phyloP scores from a whole-genome alignment of 2,329 filamentous ascomycete genomes.

The Sporothrix variecibatus region DNA sequence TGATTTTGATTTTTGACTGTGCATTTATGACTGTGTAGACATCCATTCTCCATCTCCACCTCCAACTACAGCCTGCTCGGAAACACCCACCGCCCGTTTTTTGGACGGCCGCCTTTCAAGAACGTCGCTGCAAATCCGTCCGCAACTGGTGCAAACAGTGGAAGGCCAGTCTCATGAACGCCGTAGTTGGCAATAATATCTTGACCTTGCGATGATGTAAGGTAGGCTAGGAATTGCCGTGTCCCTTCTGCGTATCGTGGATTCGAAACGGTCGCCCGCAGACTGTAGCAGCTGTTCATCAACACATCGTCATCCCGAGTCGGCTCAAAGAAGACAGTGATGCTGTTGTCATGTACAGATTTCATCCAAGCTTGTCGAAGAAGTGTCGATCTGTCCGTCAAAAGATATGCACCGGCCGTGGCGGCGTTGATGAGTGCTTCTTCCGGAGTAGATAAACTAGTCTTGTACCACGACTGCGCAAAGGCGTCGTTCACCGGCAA shows the following conservation, averaged over 20 bases:
- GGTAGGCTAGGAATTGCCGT: neutral
- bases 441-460: neutral
- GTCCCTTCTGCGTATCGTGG: neutral
- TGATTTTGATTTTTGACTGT: too few relatives aligned
- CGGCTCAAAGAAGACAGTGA: neutral
- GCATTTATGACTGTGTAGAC: neutral
- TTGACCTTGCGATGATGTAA: neutral
- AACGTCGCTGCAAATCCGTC: neutral
- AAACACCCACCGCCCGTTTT: neutral
- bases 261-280: neutral
- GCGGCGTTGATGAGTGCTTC: neutral
- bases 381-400: neutral
- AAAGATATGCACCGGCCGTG: neutral
- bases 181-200: neutral
- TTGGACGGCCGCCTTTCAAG: neutral
- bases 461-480: neutral
- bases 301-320: neutral
- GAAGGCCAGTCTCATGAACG: neutral
- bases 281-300: neutral
- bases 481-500: neutral
- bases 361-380: neutral
- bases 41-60: neutral
- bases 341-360: neutral
- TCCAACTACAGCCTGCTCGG: neutral
- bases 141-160: neutral